Conservation (phyloP, 2,329 filamentous ascomycete species). For the Colletotrichum sojae region DNA sequence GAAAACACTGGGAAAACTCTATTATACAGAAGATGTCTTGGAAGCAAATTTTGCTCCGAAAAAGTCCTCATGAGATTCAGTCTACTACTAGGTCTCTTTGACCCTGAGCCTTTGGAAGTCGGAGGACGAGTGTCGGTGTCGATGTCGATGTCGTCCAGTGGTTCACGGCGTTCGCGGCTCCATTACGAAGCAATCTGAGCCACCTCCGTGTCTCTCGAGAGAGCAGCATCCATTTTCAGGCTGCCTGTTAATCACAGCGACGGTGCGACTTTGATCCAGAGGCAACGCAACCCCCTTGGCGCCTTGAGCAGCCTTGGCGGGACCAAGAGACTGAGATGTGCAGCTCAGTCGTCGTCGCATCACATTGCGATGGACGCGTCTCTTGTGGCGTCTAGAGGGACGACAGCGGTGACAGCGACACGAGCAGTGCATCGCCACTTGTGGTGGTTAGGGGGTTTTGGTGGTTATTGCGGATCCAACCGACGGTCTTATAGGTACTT, state of each 20-base stretch:
- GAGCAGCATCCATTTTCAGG: background rate
- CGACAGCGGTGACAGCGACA: background rate
- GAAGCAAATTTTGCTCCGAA: too few species aligned
- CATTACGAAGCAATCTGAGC: slow-evolving; percentile 15
- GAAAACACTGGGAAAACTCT: too few species aligned
- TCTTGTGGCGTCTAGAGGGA: background rate
- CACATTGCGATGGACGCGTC: background rate
- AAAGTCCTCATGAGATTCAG: too few species aligned
- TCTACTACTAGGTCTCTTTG: too few species aligned
- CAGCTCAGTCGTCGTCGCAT: background rate
- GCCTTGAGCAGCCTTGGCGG: background rate
- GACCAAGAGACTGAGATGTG: background rate
- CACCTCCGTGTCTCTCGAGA: slow-evolving; percentile 13
- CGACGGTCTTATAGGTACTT: too few species aligned
- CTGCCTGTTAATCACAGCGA: background rate
- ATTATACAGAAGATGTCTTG: too few species aligned
- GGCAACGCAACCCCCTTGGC: background rate
- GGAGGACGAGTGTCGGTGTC: too few species aligned
- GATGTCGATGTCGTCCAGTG: background rate
- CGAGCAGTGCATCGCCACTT: background rate
- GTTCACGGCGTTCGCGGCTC: slow-evolving; percentile 2
- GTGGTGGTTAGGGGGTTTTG: background rate
- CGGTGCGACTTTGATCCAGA: background rate
- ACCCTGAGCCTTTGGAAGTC: too few species aligned
- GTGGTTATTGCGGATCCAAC: too few species aligned